Evolutionary conservation across 106 monocot species (phyloP).

Genomic region (Vanilla planifolia): DNA sequence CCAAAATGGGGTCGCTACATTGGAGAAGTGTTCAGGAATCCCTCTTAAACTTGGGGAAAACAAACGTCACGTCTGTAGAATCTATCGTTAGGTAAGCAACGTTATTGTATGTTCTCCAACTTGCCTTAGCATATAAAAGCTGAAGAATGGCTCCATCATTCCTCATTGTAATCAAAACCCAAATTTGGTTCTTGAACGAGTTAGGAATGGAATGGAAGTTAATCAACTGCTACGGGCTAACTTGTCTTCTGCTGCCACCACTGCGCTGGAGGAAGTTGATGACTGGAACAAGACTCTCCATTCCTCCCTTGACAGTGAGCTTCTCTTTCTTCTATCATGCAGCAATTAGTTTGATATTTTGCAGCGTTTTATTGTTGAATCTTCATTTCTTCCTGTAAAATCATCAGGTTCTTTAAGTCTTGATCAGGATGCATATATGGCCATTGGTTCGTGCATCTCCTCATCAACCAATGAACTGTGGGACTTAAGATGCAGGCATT

Average conservation of each 20-base stretch:
- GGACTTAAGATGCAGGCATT: conserved; percentile 42
- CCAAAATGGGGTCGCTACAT: conserved; percentile 30
- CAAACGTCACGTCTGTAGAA: conserved; percentile 42
- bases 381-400: no score
- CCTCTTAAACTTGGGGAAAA: conserved; percentile 30
- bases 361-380: no score
- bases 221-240: conserved; percentile 39
- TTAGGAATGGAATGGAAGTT: conserved; percentile 49
- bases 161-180: not conserved
- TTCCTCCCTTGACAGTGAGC: conserved; percentile 63
- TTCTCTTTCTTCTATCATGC: no score
- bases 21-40: conserved; percentile 70
- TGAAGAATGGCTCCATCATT: not conserved
- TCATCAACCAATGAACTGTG: conserved; percentile 31
- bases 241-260: conserved; percentile 39
- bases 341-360: no score
- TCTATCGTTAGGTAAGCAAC: conserved; percentile 52
- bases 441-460: conserved; percentile 24
- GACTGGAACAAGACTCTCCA: conserved; percentile 34
- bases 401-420: conserved; percentile 58
- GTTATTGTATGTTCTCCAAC: no score
- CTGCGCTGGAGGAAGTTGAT: conserved; percentile 43
- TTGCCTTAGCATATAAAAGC: no score
- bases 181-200: not conserved
- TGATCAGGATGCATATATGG: conserved; percentile 39